phyloP scores from a whole-genome alignment of 495 filamentous ascomycete genomes.

The Neurospora sp. region DNA sequence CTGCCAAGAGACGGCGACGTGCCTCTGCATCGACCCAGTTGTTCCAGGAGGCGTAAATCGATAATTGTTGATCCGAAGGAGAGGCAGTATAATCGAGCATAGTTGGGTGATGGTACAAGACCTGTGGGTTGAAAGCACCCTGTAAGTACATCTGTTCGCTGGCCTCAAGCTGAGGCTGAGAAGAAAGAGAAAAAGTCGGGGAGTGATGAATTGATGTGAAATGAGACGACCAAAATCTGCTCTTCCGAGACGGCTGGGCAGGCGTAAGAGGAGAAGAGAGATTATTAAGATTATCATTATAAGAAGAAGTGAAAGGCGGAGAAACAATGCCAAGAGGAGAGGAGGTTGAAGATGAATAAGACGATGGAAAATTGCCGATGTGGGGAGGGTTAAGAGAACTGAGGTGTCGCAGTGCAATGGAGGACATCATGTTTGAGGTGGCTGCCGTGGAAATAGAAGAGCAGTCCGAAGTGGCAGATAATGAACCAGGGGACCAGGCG shows the following conservation, averaged over 20 bases:
- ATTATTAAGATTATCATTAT: constrained; percentile 12
- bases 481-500: constrained; percentile 22
- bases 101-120: constrained; percentile 20
- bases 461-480: constrained; percentile 21
- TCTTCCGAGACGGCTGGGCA: constrained; percentile 4
- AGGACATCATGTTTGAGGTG: constrained; percentile 11
- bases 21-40: constrained; percentile 39
- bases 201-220: constrained; percentile 13
- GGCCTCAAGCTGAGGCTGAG: constrained; percentile 11
- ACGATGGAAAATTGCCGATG: constrained; percentile 16
- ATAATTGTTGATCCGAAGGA: constrained; percentile 17
- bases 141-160: constrained; percentile 35
- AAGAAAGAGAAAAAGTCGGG: constrained; percentile 9
- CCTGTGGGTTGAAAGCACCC: constrained; percentile 31
- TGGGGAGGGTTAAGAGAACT: constrained; percentile 9
- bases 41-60: constrained; percentile 30
- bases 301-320: constrained; percentile 1
- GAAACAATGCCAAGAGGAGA: constrained; percentile 10
- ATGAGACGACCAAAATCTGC: constrained; percentile 19
- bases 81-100: constrained; percentile 15
- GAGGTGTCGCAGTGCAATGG: constrained; percentile 10
- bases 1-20: constrained; percentile 37
- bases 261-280: constrained; percentile 6
- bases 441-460: constrained; percentile 21
- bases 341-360: constrained; percentile 11